Base-by-base conservation (phyloP, 495 filamentous ascomycete genomes). In the Penicillium tannophilum region DNA sequence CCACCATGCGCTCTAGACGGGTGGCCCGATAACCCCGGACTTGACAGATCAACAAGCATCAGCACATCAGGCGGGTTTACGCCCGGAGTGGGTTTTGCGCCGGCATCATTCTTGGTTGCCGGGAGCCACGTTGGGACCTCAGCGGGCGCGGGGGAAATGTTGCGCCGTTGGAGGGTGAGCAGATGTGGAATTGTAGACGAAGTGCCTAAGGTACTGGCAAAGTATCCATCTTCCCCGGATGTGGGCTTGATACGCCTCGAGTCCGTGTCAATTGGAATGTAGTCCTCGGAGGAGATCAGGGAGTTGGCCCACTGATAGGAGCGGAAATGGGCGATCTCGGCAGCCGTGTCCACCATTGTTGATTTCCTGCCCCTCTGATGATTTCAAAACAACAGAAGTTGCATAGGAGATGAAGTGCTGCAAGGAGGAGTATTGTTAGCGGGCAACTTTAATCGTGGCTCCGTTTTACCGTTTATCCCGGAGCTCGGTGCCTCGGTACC, bases 181-280 rank as follows among this genome's bases (percentile, higher is more conserved):
- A 68, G 57, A 44, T 74, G 67, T 10, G 77, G 76, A 61, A 79
- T 77, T 23, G 77, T 80, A 16, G 61, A 57, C 0, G 66, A 23
- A 23, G 76, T 77, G 4, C 61, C 66, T 17, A 79, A 59, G 1
- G 75, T 78, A 6, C 55, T 51, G 16, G 70, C 57, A 55, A 79
- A 76, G 62, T 67, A 79, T 24, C 69, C 71, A 49, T 80, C 75
- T 64, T 79, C 77, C 47, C 74, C 72, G 35, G 69, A 72, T 36
- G 65, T 55, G 17, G 71, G 66, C 57, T 78, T 78, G 54, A 65
- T 53, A 10, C 65, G 62, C 16, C 76, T 71, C 1, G 75, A 75
- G 59, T 69, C 71, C 47, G 75, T 77, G 45, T 58, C 55, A 54
- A 76, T 72, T 17, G 75, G 59, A 30, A 57, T 64, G 59, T 72